Evolutionary conservation across 2,329 filamentous ascomycete species (phyloP), one percentile per base, ranked within the genome.

Genomic region (Colletotrichum melonis): DNA sequence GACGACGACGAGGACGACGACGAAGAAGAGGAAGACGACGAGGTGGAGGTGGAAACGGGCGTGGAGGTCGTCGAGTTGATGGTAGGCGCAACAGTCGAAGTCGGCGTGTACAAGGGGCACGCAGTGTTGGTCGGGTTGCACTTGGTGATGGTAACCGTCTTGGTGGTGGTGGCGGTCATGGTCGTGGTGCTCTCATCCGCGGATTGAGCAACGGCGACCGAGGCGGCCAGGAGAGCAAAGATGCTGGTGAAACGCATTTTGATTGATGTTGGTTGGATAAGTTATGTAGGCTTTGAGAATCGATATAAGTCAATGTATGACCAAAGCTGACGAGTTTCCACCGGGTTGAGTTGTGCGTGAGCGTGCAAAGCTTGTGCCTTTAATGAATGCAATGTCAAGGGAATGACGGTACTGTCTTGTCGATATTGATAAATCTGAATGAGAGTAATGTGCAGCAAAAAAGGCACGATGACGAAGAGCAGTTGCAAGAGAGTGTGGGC

Each of bases 181-280:
- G 82, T 83, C 69, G 82, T 83, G 73, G 82, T 86, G 72, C 76
- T 80, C 63, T 75, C 72, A 54, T 80, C 75, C 26, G 78, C 74
- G 54, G 79, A 78, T 72, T 82, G 82, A 74, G 80, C 78, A 63
- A 82, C 81, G 67, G 81, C 60, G 60, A 84, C 80, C 69, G 83
- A 82, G 79, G 82, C 81, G 77, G 84, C 84, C 76, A 87, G 75
- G 76, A 86, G 75, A 74, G 82, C 77, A 77, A 86, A 74, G 79
- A 87, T 76, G 78, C 79, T 80, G 75, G 85, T 81, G 82, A 85
- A 83, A 78, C 83, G 85, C 86, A 88, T 88, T 75, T 80, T 86
- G 84, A 76, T 59, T 68, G 71, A 72, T 76, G 75, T 57, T 42
- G 38, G 38, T 42, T 42, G 49, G 14, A 55, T 32, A 52, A 35